These are phyloP conservation scores for Ophiostoma ulmi DNA, from an alignment of 2,329 filamentous ascomycete genomes.

Conservation along the genomic window DNA sequence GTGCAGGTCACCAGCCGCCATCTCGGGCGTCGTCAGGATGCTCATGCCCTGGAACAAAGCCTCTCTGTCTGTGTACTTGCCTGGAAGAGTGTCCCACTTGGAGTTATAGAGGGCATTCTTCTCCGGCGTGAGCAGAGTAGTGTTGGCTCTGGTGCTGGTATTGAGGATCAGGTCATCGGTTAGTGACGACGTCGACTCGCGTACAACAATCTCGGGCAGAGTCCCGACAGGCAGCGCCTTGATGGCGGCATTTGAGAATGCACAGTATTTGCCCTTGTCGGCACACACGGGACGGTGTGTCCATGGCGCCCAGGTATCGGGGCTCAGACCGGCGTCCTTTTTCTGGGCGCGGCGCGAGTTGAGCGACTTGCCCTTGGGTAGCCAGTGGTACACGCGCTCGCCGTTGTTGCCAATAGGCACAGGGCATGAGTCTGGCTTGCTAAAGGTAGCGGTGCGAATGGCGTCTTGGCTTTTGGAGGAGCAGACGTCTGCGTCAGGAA, in stretches of 20 bases:
- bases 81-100: not conserved
- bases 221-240: conserved; percentile 18
- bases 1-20: conserved; percentile 30
- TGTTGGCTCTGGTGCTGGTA: not conserved
- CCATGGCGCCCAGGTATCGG: conserved; percentile 30
- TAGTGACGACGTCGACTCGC: not conserved
- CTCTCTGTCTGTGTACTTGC: not conserved
- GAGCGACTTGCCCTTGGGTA: not conserved
- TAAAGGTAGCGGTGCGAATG: not conserved
- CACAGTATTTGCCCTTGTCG: conserved; percentile 29
- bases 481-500: conserved; percentile 14
- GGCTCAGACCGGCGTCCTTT: not conserved
- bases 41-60: conserved; percentile 22
- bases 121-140: not conserved
- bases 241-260: conserved; percentile 29
- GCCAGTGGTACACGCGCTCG: conserved; percentile 18
- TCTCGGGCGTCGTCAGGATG: conserved; percentile 34
- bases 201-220: not conserved
- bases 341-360: not conserved
- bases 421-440: not conserved
- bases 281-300: conserved; percentile 31
- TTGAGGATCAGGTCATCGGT: not conserved
- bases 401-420: conserved; percentile 18
- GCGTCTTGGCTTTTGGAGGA: not conserved
- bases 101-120: conserved; percentile 12